Conservation (phyloP, 1,284 basidiomycete genomes). For the Flammula alnicola region DNA sequence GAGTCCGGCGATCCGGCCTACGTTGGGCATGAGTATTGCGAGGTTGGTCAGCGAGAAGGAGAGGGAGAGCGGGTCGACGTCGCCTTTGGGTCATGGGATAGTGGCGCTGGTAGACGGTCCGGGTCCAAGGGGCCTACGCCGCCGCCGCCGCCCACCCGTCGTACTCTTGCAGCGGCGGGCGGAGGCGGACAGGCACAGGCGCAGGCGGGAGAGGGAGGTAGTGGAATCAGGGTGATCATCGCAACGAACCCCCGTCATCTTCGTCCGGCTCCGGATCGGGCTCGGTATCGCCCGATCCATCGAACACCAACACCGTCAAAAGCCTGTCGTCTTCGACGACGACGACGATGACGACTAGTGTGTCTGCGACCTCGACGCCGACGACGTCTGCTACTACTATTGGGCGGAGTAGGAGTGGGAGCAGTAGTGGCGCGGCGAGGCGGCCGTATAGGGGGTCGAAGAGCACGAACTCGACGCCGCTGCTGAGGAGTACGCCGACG, state of each 20-base stretch:
- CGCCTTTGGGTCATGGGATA: too few relatives aligned
- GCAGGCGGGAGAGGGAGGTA: conserved; percentile 1
- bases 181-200: too few relatives aligned
- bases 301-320: neutral
- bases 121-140: neutral
- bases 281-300: conserved; percentile 15
- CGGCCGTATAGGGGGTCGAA: conserved; percentile 49
- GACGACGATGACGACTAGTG: neutral
- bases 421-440: neutral
- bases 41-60: neutral
- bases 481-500: conserved; percentile 20
- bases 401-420: neutral
- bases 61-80: conserved; percentile 19
- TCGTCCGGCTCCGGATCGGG: conserved; percentile 13
- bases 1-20: conserved; percentile 49
- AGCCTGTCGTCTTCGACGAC: too few relatives aligned
- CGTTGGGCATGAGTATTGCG: conserved; percentile 21
- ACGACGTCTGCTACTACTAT: neutral
- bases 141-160: neutral
- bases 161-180: too few relatives aligned
- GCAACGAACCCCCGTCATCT: neutral
- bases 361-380: neutral
- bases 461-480: conserved; percentile 56
- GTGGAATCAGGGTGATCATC: neutral
- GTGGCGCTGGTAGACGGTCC: neutral